Evolutionary conservation across 2,329 filamentous ascomycete genomes (phyloP), one percentile per base, ranked within the genome.

Genomic region (Sporothrix pseudoabietina): DNA sequence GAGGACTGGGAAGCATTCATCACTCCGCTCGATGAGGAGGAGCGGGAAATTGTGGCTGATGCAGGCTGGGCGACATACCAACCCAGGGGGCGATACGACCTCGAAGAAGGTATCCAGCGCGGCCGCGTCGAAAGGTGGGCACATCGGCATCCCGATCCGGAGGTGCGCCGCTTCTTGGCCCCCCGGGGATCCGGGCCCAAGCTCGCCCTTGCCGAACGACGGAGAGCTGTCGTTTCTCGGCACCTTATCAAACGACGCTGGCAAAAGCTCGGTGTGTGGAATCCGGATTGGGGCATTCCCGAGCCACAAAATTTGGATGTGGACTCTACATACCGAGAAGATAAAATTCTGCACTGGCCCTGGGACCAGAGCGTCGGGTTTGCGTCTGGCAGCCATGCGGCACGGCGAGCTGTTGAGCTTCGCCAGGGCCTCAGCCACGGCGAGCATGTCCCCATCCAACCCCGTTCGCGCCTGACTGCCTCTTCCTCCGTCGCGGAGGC

Each of bases 261-360:
- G 61, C 61, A 65, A 26, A 65, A 65, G 39, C 35, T 65, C 39
- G 61, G 61, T n/a, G 39, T 65, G 3, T 65, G 61, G 61, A 65
- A 65, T 26, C 39, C 61, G 10, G 5, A 10, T 4, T 65, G 61
- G 61, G 61, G 61, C n/a, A 65, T 65, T 44, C 61, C 39, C 19
- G 61, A 65, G 35, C 61, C n/a, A 19, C 8, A n/a, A 10, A 26
- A 12, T 22, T 35, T 22, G 7, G 4, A 3, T 6, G 9, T 4
- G 1, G 10, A 1, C 1, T 41, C 35, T 8, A 7, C 30, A 9
- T 65, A 8, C 1, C 35, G 61, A 19, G 8, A 12, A 8, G 19
- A 65, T 8, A 3, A n/a, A 19, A 44, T 44, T 39, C n/a, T n/a
- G 8, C 6, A n/a, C 26, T 65, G 61, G 61, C 4, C 61, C 5